phyloP scores from a whole-genome alignment of 148 eudicot species.

The Drosera capensis region DNA sequence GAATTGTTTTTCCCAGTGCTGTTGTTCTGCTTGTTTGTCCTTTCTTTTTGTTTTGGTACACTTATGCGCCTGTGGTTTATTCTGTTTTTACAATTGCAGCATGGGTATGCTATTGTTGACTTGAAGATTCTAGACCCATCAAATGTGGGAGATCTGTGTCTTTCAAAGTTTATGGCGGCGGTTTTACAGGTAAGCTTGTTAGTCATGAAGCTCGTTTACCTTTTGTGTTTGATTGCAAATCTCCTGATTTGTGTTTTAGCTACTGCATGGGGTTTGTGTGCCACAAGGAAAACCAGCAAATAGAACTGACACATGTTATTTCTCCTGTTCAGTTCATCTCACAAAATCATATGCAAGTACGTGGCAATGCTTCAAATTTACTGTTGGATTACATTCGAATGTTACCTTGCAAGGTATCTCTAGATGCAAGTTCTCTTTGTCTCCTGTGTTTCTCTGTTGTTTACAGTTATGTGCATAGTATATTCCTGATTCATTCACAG shows the following conservation, averaged over 20 bases:
- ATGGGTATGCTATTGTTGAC: slow-evolving; percentile 74
- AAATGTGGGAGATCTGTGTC: slow-evolving; percentile 36
- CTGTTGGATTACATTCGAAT: slow-evolving; percentile 53
- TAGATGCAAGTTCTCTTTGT: neutral
- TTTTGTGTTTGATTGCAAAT: neutral
- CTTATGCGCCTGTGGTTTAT: neutral
- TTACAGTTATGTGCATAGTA: too few species aligned
- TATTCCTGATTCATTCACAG: too few species aligned
- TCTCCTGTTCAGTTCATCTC: slow-evolving; percentile 52
- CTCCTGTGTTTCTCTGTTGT: neutral
- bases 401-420: slow-evolving; percentile 79
- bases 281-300: too few species aligned
- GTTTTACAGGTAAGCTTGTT: slow-evolving; percentile 56
- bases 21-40: too few species aligned
- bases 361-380: slow-evolving; percentile 63
- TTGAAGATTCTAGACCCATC: slow-evolving; percentile 33
- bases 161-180: slow-evolving; percentile 48
- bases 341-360: slow-evolving; percentile 76
- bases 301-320: neutral
- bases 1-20: too few species aligned
- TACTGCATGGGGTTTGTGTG: too few species aligned
- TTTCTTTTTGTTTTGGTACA: neutral
- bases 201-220: neutral
- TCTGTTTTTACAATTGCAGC: slow-evolving; percentile 28
- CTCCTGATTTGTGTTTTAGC: too few species aligned